A percentile compares a stretch with the other conserved stretches of the same genome.
Conservation (phyloP, 306 rosid species). For the Trichosanthes cucumerina region DNA sequence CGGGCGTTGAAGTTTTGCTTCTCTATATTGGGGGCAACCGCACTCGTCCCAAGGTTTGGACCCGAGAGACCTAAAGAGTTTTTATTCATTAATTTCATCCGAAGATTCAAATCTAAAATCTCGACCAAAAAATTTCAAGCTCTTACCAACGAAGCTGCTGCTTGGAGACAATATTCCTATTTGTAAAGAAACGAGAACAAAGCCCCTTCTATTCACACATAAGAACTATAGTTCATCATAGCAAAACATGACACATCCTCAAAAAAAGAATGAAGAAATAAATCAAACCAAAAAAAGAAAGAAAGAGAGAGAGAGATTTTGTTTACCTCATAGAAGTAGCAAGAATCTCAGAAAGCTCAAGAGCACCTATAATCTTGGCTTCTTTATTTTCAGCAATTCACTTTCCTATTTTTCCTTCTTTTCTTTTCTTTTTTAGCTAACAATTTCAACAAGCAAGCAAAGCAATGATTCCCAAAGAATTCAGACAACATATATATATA, state of each 20-base stretch:
- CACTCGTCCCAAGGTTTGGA: too few species aligned
- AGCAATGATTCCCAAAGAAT: slow-evolving; percentile 25
- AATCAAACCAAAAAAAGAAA: neutral
- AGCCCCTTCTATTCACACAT: neutral
- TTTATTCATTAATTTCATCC: too few species aligned
- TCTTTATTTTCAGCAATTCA: slow-evolving; percentile 4
- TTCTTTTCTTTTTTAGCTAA: slow-evolving; percentile 17
- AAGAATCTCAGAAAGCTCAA: slow-evolving; percentile 6
- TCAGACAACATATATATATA: neutral
- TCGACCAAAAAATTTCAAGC: too few species aligned
- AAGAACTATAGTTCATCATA: neutral
- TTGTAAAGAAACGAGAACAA: neutral
- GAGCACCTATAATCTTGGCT: slow-evolving; percentile 6
- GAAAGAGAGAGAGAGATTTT: neutral
- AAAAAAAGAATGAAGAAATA: neutral
- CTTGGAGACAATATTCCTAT: neutral
- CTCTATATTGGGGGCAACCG: too few species aligned
- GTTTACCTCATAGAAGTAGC: neutral
- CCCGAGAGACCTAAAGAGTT: too few species aligned
- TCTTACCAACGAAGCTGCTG: too few species aligned
- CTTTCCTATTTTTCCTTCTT: neutral
- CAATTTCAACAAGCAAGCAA: slow-evolving; percentile 26
- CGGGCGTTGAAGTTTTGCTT: too few species aligned
- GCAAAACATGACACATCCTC: neutral
- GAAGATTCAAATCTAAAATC: too few species aligned